Evolutionary conservation across 768 basidiomycete genomes (phyloP), one percentile per base, ranked within the genome.

Genomic region (Pisolithus orientalis): DNA sequence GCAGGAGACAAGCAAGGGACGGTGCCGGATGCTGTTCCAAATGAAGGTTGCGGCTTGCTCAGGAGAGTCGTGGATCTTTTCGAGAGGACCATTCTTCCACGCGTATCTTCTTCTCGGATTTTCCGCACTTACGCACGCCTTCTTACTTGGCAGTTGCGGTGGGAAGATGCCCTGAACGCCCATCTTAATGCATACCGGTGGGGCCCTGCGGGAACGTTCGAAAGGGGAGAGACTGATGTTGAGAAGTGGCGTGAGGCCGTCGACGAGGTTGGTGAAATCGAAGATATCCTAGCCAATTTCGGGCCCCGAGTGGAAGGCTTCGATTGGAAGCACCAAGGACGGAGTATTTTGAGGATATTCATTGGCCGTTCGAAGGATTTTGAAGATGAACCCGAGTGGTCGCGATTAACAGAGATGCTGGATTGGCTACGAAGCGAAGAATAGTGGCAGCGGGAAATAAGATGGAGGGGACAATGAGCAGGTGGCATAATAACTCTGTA

Each of bases 341-440:
- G 87, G 50, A 94, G 91, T 55, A 75, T 97, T 52, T 79, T 97
- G 53, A 76, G 94, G 70, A 87, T 85, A 48, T 98, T 97, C 69
- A 79, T 90, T 70, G 94, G 89, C 6, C 75, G 90, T 54, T 91
- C 90, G 53, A 84, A 75, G 67, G 90, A 84, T 53, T 97, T 94
- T 57, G 89, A 87, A 66, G 94, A 94, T 48, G 90, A 96, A 65
- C 78, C 83, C 4, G 93, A 92, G 72, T 97, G 89, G 85, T 65
- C 72, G 27, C 73, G 75, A 55, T 72, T 98, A 62, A 73, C 75
- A 60, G 80, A 76, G 54, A 65, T 93, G 59, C 72, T 83, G 47
- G 56, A 59, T 13, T 65, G 62, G 48, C 52, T 66, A 42, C 52
- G 57, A 45, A 62, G 39, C 39, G 60, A 51, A 37, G 50, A 60